These are phyloP conservation scores for Pascua guehoae DNA, from an alignment of 1,284 basidiomycete species.

Conservation along the genomic window DNA sequence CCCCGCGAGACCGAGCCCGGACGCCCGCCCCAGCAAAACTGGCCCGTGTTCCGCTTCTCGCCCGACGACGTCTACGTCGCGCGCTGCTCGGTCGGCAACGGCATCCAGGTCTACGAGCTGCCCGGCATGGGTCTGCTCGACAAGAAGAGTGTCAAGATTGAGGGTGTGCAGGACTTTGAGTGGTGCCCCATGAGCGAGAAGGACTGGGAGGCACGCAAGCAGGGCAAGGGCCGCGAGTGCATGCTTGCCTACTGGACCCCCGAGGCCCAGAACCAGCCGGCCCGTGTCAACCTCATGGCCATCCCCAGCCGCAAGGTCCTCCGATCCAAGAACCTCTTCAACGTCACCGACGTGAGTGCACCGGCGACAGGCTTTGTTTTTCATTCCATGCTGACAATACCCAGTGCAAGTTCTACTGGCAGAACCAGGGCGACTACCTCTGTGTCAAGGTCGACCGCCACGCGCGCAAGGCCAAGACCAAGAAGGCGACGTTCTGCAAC, in stretches of 20 bases:
- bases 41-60: constrained; percentile 98
- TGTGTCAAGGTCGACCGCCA: constrained; percentile 99
- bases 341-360: constrained; percentile 81
- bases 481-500: constrained; percentile 98
- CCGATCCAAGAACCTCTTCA: constrained; percentile 96
- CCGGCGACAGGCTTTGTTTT: too few relatives aligned
- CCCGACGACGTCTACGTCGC: constrained; percentile 94
- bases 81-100: constrained; percentile 79
- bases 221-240: constrained; percentile 65
- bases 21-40: constrained; percentile 52
- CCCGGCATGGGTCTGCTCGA: constrained; percentile 92
- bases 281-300: constrained; percentile 85
- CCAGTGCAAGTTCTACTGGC: constrained; percentile 91
- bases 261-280: constrained; percentile 93
- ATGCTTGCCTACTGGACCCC: constrained; percentile 98
- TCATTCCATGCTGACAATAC: too few relatives aligned
- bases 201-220: constrained; percentile 71
- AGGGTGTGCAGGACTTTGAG: constrained; percentile 97
- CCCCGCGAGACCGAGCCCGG: constrained; percentile 52
- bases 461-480: constrained; percentile 75
- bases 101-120: constrained; percentile 94
- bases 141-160: constrained; percentile 97
- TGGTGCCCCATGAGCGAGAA: constrained; percentile 95
- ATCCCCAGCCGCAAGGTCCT: constrained; percentile 82
- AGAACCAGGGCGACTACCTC: constrained; percentile 97